A percentile compares a stretch with the other conserved stretches of the same genome.
phyloP scores from a whole-genome alignment of 768 basidiomycete genomes.

The Leccinum disarticulatum region DNA sequence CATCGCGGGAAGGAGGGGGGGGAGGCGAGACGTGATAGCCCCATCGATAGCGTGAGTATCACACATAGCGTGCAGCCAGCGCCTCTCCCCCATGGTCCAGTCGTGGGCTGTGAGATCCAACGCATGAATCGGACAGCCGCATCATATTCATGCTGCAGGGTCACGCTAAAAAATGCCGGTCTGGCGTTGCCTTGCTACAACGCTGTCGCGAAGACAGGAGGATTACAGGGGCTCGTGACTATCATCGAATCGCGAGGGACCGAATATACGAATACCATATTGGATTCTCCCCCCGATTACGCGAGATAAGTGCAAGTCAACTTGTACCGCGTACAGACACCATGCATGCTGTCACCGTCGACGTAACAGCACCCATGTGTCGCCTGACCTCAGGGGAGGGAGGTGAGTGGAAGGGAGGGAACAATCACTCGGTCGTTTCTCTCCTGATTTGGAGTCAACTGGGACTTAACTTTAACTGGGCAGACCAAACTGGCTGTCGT shows the following conservation, averaged over 20 bases:
- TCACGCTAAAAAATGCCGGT: not conserved
- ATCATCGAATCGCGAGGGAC: conserved; percentile 15
- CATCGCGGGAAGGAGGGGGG: too few relatives aligned
- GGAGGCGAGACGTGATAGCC: not conserved
- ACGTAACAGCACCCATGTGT: conserved; percentile 24
- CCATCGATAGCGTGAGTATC: conserved; percentile 15
- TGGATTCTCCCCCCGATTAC: conserved; percentile 19
- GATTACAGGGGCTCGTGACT: not conserved
- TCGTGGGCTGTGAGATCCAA: conserved; percentile 16
- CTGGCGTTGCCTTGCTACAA: conserved; percentile 9
- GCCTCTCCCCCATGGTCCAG: not conserved
- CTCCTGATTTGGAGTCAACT: conserved; percentile 14
- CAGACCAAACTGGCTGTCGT: conserved; percentile 7
- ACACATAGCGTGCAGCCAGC: not conserved
- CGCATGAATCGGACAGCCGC: not conserved
- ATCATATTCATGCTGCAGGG: not conserved
- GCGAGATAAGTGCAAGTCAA: conserved; percentile 15
- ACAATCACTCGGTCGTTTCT: conserved; percentile 15
- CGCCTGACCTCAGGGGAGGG: not conserved
- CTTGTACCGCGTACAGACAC: conserved; percentile 1
- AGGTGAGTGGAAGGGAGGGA: conserved; percentile 2
- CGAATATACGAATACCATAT: conserved; percentile 5
- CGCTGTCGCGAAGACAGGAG: conserved; percentile 1
- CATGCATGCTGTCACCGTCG: conserved; percentile 18
- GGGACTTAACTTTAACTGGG: conserved; percentile 14